Percentiles rank a stretch among this genome's conserved stretches.
Evolutionary conservation across 495 filamentous ascomycete genomes (phyloP).

Genomic region (Delitschia confertaspora): DNA sequence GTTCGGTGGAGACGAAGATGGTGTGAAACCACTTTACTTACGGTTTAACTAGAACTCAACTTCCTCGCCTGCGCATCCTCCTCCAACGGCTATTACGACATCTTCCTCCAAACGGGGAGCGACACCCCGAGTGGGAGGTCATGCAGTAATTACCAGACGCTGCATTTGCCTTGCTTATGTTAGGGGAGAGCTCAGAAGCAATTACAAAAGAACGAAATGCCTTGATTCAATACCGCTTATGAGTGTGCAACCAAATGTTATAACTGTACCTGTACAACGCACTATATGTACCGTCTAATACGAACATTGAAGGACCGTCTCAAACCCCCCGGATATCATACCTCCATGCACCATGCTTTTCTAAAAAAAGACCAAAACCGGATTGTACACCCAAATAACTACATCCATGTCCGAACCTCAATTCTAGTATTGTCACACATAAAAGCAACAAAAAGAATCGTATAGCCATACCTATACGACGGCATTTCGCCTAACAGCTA

Average conservation of each 20-base stretch:
- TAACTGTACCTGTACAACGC: too few species aligned
- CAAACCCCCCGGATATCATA: not conserved
- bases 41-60: constrained; percentile 37
- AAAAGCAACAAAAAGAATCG: too few species aligned
- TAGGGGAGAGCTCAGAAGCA: constrained; percentile 15
- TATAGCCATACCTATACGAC: too few species aligned
- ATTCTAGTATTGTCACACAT: too few species aligned
- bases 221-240: not conserved
- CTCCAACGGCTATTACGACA: constrained; percentile 38
- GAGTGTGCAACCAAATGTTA: too few species aligned
- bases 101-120: constrained; percentile 44
- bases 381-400: not conserved
- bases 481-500: not conserved
- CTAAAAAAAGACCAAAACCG: not conserved
- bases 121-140: constrained; percentile 40
- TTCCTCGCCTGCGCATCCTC: constrained; percentile 41
- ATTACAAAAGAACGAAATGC: not conserved
- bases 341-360: not conserved
- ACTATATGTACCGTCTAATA: not conserved
- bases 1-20: constrained; percentile 1
- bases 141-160: constrained; percentile 45
- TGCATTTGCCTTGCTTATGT: constrained; percentile 45
- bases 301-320: not conserved
- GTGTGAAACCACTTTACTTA: not conserved
- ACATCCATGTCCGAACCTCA: not conserved